Base-by-base conservation (phyloP, 176 grass and related monocot species). In the Oryza australiensis region DNA sequence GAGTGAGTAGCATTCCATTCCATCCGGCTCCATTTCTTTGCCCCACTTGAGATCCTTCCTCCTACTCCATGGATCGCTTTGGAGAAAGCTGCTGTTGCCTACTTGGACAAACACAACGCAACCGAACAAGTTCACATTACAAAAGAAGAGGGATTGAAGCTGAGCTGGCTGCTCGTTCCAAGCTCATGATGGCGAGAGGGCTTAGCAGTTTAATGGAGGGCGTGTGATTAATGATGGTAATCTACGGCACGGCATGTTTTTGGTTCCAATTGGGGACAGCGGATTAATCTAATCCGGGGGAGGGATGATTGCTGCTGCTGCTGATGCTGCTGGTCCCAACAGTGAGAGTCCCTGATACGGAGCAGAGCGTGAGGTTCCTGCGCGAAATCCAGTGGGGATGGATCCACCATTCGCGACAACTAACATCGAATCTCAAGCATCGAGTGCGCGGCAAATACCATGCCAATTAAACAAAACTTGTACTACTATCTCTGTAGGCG, bases 211-310 rank as follows among this genome's bases (percentile, higher is more conserved):
- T 18, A 53, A 53, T 53, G 34, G 22, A 18, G 55, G 55, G 34
- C 53, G 74, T 64, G 32, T 64, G 32, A 7, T 64, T 64, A 51
- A 26, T 60, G n/a, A 59, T 81, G 27, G 37, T 48, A 64, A 63
- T 64, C 26, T 70, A 35, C 38, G 79, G 80, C 80, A 33, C 53
- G 15, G 78, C 78, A 70, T 70, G 79, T 40, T 53, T 3, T 9
- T 59, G 9, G 15, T 34, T 77, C 55, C 59, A 12, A 42, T 15
- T 5, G 1, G n/a, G 15, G 3, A 12, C 46, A 60, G 28, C 5
- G 35, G n/a, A 26, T 5, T 49, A 80, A 57, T 59, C 45, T 70
- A 80, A 70, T 59, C 45, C 23, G 8, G 2, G 2, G 0, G 9
- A 12, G 38, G 62, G 32, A 62, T 59, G 33, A 71, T 62, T 16